Base-by-base conservation (phyloP, 2,329 filamentous ascomycete genomes). In the Colletotrichum brevisporum region DNA sequence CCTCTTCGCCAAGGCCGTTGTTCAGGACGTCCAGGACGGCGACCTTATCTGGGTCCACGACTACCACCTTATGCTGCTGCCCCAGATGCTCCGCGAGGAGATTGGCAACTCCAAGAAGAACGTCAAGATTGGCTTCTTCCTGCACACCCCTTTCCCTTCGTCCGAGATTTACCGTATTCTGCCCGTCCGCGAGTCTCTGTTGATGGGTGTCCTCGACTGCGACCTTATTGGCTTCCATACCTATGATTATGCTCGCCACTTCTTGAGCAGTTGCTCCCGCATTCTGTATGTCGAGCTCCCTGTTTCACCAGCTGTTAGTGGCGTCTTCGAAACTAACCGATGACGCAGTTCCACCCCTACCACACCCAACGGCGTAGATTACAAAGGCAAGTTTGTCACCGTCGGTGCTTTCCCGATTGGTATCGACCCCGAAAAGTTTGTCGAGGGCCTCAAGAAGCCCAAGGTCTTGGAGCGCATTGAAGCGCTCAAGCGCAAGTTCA, bases 41-140 rank as follows among this genome's bases (percentile, higher is more conserved):
- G 96, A 99, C 81, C 84, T 98, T 76, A 92, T 99, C 76, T 99
- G 96, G 96, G 94, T 99, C 6, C 96, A 99, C 80, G 96, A 99
- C 81, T 99, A 98, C 83, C 96, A 99, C 81, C 86, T 98, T 71
- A 98, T 98, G 95, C 90, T 99, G 21, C 88, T 99, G 41, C 96
- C 96, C 39, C 90, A 95, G 77, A 97, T 98, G 94, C 88, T 99
- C 68, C 93, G 96, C 71, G 93, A 97, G 76, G 94, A 97, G 80
- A 91, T 98, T 67, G 93, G 92, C 67, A 81, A 90, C 71, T 88
- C 86, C 70, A 94, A 92, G 83, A 94, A 95, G 83, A 97, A 98
- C 74, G 91, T 98, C 82, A 97, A 97, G 85, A 96, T 99, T 75
- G 96, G 95, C 73, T 98, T 98, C 87, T 99, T 98, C 86, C 85